A percentile compares a stretch with the other conserved stretches of the same genome.
Conservation (phyloP, 495 filamentous ascomycete species). For the Daldinia decipiens region DNA sequence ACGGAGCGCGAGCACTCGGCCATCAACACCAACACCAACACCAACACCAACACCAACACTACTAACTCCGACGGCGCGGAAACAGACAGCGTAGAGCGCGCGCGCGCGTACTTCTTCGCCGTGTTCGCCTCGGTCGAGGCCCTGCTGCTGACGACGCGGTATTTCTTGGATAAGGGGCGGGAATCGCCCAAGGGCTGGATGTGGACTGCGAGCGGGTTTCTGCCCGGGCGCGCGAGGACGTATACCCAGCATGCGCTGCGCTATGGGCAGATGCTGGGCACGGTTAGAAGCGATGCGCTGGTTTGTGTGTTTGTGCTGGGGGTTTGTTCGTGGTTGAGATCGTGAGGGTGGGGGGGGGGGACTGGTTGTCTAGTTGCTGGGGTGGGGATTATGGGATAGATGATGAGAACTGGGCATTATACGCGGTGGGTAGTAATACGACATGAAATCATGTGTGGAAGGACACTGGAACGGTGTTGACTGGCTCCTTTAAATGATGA, state of each 20-base stretch:
- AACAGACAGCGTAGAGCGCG: slow-evolving; percentile 37
- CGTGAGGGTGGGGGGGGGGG: slow-evolving; percentile 25
- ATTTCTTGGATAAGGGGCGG: slow-evolving; percentile 68
- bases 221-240: slow-evolving; percentile 66
- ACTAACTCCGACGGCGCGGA: slow-evolving; percentile 30
- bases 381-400: background rate
- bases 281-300: slow-evolving; percentile 71
- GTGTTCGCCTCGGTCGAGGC: slow-evolving; percentile 83
- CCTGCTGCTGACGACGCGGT: slow-evolving; percentile 72
- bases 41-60: background rate
- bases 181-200: slow-evolving; percentile 60
- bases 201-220: slow-evolving; percentile 67
- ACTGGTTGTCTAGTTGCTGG: background rate
- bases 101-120: slow-evolving; percentile 67
- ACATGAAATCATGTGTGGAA: background rate
- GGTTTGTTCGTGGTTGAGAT: slow-evolving; percentile 70
- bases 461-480: background rate
- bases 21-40: slow-evolving; percentile 12
- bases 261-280: slow-evolving; percentile 74
- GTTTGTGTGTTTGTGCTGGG: slow-evolving; percentile 83
- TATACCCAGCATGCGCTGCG: slow-evolving; percentile 69
- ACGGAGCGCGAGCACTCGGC: slow-evolving; percentile 51
- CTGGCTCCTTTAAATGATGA: background rate
- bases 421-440: background rate
- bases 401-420: background rate